Base-by-base conservation (phyloP, 768 basidiomycete genomes). In the Crucibulum laeve region DNA sequence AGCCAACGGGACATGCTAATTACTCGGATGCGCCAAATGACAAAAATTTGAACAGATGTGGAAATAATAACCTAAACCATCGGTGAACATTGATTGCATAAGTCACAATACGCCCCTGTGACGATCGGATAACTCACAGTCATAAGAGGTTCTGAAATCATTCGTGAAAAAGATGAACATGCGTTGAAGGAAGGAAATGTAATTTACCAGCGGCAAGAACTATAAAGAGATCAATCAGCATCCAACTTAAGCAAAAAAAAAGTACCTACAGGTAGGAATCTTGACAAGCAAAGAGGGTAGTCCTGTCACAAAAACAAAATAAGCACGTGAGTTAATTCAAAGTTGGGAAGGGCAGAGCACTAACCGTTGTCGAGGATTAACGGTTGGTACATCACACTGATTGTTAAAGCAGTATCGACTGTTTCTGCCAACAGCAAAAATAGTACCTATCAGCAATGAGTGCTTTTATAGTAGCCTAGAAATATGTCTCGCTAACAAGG, bases 41-140 rank as follows among this genome's bases (percentile, higher is more conserved):
- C 46, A 54, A 61, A 61, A 8, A 56, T 35, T 47, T 61, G 59
- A 15, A 55, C 41, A 4, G 57, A 50, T 3, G 55, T 52, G 2
- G 49, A 51, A 10, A 61, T 51, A 1, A 45, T 34, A 24, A 51
- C 42, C 53, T 48, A n/a, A n/a, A n/a, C n/a, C n/a, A n/a, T n/a
- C n/a, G 25, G 17, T n/a, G 6, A n/a, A 18, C 18, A 13, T 2
- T 4, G 1, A 23, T 24, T 44, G 34, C 10, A 18, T 6, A 34
- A 36, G 14, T 21, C 38, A 25, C 10, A 35, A 4, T 26, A 38
- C 43, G 35, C 19, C 37, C 40, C 4, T 26, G 19, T 11, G 14
- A 40, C 21, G 8, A 45, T 33, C 11, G 30, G 8, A 37, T 25
- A 23, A 32, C 41, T 21, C 23, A 53, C 50, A 6, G 49, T 53